Evolutionary conservation across 148 eudicot species (phyloP).

Genomic region (Cornus suecica): DNA sequence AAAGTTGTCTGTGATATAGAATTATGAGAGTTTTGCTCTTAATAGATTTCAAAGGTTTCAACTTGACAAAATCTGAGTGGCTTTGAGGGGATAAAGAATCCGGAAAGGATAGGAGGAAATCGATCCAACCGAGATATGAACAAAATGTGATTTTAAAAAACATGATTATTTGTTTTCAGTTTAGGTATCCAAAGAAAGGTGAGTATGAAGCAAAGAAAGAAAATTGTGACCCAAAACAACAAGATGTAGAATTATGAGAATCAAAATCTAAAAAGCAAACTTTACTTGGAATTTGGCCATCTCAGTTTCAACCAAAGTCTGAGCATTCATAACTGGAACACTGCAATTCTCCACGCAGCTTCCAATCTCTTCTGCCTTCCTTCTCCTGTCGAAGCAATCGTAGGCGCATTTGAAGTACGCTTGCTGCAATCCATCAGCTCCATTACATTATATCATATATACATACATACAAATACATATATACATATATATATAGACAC

Average conservation of each 20-base stretch:
- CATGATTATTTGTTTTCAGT: too few species aligned
- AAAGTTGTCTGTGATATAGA: too few species aligned
- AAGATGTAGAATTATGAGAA: neutral
- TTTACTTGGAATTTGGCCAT: slow-evolving; percentile 85
- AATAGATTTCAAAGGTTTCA: too few species aligned
- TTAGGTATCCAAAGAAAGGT: too few species aligned
- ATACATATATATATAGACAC: neutral
- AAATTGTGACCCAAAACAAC: too few species aligned
- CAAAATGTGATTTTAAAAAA: too few species aligned
- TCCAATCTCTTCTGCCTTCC: slow-evolving; percentile 60
- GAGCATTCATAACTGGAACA: slow-evolving; percentile 71
- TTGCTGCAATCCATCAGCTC: slow-evolving; percentile 38
- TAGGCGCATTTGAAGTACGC: slow-evolving; percentile 86
- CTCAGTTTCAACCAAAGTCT: slow-evolving; percentile 65
- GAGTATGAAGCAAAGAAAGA: too few species aligned
- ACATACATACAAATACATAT: neutral
- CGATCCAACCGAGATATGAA: too few species aligned
- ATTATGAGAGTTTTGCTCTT: too few species aligned
- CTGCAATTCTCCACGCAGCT: slow-evolving; percentile 86
- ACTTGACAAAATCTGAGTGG: too few species aligned
- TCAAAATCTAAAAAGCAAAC: neutral
- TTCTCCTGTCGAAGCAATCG: slow-evolving; percentile 79
- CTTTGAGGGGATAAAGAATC: too few species aligned
- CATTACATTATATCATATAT: neutral
- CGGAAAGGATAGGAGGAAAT: too few species aligned